Conservation (phyloP, 2,329 filamentous ascomycete species). For the Fusarium robinianum region DNA sequence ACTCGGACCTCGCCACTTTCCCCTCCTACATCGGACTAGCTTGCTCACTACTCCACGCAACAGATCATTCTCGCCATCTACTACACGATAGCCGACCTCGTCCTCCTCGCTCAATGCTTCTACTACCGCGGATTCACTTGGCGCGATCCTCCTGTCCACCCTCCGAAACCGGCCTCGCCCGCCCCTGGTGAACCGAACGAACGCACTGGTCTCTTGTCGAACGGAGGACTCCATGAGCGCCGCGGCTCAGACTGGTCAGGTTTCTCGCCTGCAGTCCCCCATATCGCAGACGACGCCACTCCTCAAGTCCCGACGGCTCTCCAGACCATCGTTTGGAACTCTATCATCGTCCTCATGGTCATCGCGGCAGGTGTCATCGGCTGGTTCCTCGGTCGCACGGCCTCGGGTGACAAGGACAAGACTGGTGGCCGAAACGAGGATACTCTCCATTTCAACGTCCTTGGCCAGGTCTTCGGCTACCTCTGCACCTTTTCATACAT, state of each 20-base stretch:
- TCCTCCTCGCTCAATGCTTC: conserved; percentile 87
- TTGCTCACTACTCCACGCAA: conserved; percentile 15
- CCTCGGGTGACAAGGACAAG: conserved; percentile 47
- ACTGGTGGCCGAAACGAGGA: conserved; percentile 47
- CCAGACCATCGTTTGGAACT: conserved; percentile 72
- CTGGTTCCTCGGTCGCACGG: conserved; percentile 70
- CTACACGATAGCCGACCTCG: conserved; percentile 89
- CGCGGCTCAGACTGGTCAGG: conserved; percentile 62
- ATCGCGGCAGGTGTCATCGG: conserved; percentile 81
- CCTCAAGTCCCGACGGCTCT: conserved; percentile 55
- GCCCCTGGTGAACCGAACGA: conserved; percentile 51
- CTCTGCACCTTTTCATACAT: conserved; percentile 89
- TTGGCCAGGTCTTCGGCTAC: conserved; percentile 92
- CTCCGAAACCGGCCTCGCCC: conserved; percentile 46
- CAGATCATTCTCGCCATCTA: conserved; percentile 89
- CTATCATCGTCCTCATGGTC: conserved; percentile 76
- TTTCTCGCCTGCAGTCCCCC: conserved; percentile 80
- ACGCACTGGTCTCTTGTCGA: conserved; percentile 46
- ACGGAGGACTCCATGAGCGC: conserved; percentile 44
- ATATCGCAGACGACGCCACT: conserved; percentile 58
- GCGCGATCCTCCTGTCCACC: conserved; percentile 56
- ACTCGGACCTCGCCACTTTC: neutral
- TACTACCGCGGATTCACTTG: conserved; percentile 88
- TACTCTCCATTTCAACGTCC: conserved; percentile 68
- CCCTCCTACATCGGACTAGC: neutral